Conservation (phyloP, 306 rosid genomes). For the Vachellia pachyceras region DNA sequence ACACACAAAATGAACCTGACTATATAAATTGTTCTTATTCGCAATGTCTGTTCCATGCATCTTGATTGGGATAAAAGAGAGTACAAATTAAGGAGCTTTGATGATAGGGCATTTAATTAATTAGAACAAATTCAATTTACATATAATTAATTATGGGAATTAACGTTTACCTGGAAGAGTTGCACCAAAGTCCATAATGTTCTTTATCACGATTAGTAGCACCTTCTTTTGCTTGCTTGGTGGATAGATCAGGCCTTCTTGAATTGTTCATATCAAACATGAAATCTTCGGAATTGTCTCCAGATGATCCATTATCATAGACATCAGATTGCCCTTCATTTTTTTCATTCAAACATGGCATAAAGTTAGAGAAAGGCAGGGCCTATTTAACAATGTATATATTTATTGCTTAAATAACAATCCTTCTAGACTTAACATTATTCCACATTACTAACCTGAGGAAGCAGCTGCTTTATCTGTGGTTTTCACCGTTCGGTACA, state of each 20-base stretch:
- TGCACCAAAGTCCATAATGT: constrained; percentile 74
- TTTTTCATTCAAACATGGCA: background rate
- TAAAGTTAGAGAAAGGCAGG: background rate
- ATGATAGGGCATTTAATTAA: background rate
- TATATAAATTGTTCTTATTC: background rate
- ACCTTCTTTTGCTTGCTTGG: constrained; percentile 60
- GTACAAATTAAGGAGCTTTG: background rate
- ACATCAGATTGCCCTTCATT: constrained; percentile 74
- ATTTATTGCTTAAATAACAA: background rate
- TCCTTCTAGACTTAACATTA: constrained; percentile 17
- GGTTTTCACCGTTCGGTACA: constrained; percentile 97
- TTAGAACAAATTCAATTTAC: background rate
- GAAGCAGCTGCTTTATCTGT: constrained; percentile 89
- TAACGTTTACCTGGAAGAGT: constrained; percentile 76
- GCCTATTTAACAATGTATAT: background rate
- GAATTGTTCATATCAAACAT: constrained; percentile 72
- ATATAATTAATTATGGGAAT: background rate
- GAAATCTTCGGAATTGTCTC: constrained; percentile 83
- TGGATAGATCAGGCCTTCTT: constrained; percentile 53
- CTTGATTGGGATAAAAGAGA: background rate
- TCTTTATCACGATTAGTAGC: constrained; percentile 62
- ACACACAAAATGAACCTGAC: background rate
- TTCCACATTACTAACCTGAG: constrained; percentile 64
- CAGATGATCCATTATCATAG: constrained; percentile 87
- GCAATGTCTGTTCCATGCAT: background rate